Evolutionary conservation across 1,139 yeast species (phyloP).

Genomic region (Wickerhamomyces sp.): DNA sequence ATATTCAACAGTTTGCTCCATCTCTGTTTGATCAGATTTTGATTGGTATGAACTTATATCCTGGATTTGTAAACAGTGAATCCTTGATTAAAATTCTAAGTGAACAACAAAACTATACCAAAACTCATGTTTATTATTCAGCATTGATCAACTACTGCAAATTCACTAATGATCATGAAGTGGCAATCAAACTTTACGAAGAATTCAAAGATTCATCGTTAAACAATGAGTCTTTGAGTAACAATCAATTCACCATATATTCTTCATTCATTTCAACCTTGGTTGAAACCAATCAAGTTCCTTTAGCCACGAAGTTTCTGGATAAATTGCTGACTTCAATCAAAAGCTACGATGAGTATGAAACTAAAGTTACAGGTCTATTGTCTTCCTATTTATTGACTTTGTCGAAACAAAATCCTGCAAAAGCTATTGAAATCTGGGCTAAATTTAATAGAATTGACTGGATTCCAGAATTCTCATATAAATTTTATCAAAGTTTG

Average conservation of each 20-base stretch:
- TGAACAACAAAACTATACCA: slow-evolving; percentile 23
- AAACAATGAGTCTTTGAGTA: slow-evolving; percentile 14
- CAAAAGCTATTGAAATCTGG: slow-evolving; percentile 31
- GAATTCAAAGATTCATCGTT: slow-evolving; percentile 27
- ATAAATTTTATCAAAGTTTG: slow-evolving; percentile 31
- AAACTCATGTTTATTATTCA: slow-evolving; percentile 29
- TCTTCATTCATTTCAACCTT: slow-evolving; percentile 47
- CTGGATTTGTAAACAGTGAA: slow-evolving; percentile 26
- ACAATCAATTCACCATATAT: slow-evolving; percentile 45
- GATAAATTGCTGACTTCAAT: slow-evolving; percentile 37
- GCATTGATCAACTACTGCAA: slow-evolving; percentile 31
- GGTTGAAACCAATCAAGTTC: slow-evolving; percentile 43
- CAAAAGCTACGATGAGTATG: slow-evolving; percentile 27
- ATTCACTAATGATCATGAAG: slow-evolving; percentile 26
- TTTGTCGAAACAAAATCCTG: slow-evolving; percentile 28
- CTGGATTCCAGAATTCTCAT: slow-evolving; percentile 37
- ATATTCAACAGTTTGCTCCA: slow-evolving; percentile 30
- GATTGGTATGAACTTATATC: slow-evolving; percentile 32
- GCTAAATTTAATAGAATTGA: slow-evolving; percentile 29
- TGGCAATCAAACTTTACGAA: slow-evolving; percentile 29
- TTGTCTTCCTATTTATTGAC: slow-evolving; percentile 30
- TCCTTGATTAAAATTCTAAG: slow-evolving; percentile 22
- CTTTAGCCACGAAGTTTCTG: slow-evolving; percentile 50
- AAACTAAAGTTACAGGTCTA: slow-evolving; percentile 26
- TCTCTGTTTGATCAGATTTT: slow-evolving; percentile 28